Percentiles rank a stretch among this genome's conserved stretches.
These are phyloP conservation scores for Apiotrichum sp. DNA, from an alignment of 1,284 basidiomycete genomes.

Conservation along the genomic window DNA sequence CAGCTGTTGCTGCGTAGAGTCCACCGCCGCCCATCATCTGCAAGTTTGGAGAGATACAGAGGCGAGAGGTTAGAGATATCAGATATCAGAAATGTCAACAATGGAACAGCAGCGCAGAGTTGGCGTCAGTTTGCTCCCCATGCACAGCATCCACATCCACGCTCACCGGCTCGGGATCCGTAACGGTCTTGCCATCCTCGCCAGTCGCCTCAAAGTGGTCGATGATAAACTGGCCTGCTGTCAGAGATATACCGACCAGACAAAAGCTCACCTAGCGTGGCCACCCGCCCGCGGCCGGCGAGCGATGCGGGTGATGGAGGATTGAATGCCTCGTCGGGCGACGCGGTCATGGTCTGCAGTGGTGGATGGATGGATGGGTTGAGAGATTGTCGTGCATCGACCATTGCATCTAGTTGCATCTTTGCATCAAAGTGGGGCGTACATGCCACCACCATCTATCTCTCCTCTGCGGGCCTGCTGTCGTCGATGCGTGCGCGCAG, in stretches of 20 bases:
- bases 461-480: no score
- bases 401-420: no score
- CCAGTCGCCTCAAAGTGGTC: slow-evolving; percentile 67
- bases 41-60: no score
- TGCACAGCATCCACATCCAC: background rate
- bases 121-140: slow-evolving; percentile 18
- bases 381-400: no score
- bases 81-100: no score
- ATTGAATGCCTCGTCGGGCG: background rate
- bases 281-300: slow-evolving; percentile 10
- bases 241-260: background rate
- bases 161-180: slow-evolving; percentile 40
- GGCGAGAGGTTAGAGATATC: no score
- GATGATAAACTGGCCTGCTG: slow-evolving; percentile 77
- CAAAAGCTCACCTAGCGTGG: slow-evolving; percentile 10
- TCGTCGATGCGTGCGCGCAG: no score
- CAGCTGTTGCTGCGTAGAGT: slow-evolving; percentile 51
- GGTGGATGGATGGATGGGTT: slow-evolving; percentile 8
- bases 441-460: no score
- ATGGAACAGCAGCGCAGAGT: background rate
- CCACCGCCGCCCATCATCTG: slow-evolving; percentile 83
- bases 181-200: slow-evolving; percentile 53
- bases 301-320: background rate
- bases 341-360: background rate
- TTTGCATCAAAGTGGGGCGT: no score